Evolutionary conservation across 352 stramenopile species (phyloP), one percentile per base, ranked within the genome.

Genomic region (Phytopythium aichiense): DNA sequence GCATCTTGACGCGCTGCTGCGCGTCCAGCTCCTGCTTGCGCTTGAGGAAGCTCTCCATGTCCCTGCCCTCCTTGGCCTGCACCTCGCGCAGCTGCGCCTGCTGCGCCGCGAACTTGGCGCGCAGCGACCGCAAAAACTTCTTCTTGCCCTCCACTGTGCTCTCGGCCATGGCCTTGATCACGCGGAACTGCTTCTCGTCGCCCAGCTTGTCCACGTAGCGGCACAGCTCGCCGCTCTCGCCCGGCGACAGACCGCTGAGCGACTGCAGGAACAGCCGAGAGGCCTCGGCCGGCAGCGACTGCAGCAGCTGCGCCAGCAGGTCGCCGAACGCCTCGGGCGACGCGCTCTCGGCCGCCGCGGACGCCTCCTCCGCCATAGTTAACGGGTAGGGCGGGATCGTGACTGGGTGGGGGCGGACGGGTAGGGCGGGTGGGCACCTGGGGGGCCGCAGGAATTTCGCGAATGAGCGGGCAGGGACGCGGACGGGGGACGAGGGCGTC

Each of bases 141-240:
- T 89, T 86, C 69, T 94, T 94, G 56, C 83, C 85, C 12, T 91
- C 79, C 0, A 91, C 65, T 35, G 81, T 86, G 22, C 79, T 84
- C 64, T 92, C 84, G 57, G 81, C 82, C 81, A 94, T 90, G 38
- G 85, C 83, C 46, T 88, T 86, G 60, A 94, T 91, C 59, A 94
- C 85, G 38, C 85, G 85, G 65, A 89, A 94, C 73, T 94, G 84
- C 66, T 94, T 94, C 66, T 91, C 79, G 40, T 85, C 77, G 28
- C 85, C 81, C 62, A 94, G 73, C 49, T 74, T 75, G 54, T 76
- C 68, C 50, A 94, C 78, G 55, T 94, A 91, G 49, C 80, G 77
- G 49, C 83, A 90, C 46, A 94, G 76, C 60, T 92, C 81, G 66
- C 82, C 72, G 61, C 77, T 89, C 61, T 94, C 85, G 25, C 74